Conservation (phyloP, 176 grass and related monocot species). For the Leersia perrieri region DNA sequence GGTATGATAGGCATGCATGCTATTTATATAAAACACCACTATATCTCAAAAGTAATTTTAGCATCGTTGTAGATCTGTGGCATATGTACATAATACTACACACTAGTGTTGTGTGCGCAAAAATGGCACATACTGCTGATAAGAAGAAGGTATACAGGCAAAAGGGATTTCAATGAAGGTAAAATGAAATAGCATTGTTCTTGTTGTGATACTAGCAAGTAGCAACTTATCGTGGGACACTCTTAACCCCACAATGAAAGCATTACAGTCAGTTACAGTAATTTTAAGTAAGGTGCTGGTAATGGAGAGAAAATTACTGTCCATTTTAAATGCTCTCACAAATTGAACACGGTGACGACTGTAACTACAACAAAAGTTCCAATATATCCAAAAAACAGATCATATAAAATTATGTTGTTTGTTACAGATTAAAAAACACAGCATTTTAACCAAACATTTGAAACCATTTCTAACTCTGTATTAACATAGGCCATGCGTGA, state of each 20-base stretch:
- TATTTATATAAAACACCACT: not conserved
- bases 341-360: not conserved
- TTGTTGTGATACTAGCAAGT: not conserved
- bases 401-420: not conserved
- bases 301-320: not conserved
- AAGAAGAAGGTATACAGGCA: not conserved
- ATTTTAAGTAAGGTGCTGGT: not conserved
- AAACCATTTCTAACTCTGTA: not conserved
- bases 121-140: not conserved
- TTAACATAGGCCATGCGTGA: not conserved
- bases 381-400: not conserved
- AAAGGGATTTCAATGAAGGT: not conserved
- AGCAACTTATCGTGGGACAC: not conserved
- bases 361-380: not conserved
- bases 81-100: not conserved
- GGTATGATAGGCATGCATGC: not conserved
- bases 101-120: not conserved
- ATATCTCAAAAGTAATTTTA: constrained; percentile 6
- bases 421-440: not conserved
- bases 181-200: not conserved
- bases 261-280: not conserved
- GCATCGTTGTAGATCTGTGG: not conserved
- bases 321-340: not conserved
- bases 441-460: not conserved
- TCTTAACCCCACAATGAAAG: not conserved